phyloP scores from a whole-genome alignment of 2,329 filamentous ascomycete species.

The Penicillium sp. region DNA sequence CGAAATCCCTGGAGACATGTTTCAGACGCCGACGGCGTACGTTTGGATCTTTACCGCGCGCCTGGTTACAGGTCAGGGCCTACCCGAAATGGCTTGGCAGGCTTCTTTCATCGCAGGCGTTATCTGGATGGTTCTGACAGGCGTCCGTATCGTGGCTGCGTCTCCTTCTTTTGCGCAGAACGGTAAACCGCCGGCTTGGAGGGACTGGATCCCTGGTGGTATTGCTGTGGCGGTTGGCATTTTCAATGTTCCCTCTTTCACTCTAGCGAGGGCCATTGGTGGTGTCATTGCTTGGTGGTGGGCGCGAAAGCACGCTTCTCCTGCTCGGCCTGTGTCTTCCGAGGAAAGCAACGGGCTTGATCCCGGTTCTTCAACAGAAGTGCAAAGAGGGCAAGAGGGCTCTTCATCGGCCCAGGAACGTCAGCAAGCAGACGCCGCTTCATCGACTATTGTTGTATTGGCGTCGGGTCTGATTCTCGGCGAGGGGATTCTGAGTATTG shows the following conservation, averaged over 20 bases:
- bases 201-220: constrained; percentile 78
- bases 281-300: constrained; percentile 78
- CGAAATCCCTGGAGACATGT: constrained; percentile 79
- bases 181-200: constrained; percentile 55
- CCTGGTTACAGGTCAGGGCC: constrained; percentile 83
- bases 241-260: constrained; percentile 97
- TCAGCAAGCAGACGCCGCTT: constrained; percentile 35
- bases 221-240: constrained; percentile 91
- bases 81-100: constrained; percentile 79
- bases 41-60: constrained; percentile 98
- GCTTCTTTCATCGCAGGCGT: constrained; percentile 73
- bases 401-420: constrained; percentile 12
- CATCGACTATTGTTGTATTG: constrained; percentile 76
- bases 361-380: not conserved
- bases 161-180: constrained; percentile 30
- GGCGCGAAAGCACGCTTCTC: constrained; percentile 48
- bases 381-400: not conserved
- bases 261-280: constrained; percentile 79
- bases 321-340: not conserved
- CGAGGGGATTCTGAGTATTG: constrained; percentile 87
- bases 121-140: constrained; percentile 70
- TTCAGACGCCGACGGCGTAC: constrained; percentile 90
- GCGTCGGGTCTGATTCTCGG: constrained; percentile 88
- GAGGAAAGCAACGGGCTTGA: not conserved
- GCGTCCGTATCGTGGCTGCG: constrained; percentile 61